These are phyloP conservation scores for Linum lewisii DNA, from an alignment of 345 rosid species.

Conservation along the genomic window DNA sequence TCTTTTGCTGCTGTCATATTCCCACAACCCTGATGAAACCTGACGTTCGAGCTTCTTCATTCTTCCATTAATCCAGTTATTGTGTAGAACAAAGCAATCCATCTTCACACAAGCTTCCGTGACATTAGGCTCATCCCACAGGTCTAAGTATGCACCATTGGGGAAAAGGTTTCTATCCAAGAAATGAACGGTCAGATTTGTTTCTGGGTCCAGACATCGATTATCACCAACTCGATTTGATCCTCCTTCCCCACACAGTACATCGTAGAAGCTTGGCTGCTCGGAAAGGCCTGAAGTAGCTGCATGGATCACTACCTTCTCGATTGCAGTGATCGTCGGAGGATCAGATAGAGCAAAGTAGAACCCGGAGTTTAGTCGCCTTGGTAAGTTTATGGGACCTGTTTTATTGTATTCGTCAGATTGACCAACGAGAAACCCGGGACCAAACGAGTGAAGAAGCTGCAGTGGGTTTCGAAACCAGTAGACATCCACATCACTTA, in stretches of 20 bases:
- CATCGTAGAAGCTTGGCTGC: slow-evolving; percentile 93
- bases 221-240: slow-evolving; percentile 40
- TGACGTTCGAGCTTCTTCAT: slow-evolving; percentile 74
- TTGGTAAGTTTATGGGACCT: slow-evolving; percentile 75
- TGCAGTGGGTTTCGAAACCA: slow-evolving; percentile 82
- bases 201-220: slow-evolving; percentile 56
- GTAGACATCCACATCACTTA: slow-evolving; percentile 84
- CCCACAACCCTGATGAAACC: slow-evolving; percentile 68
- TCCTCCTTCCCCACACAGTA: slow-evolving; percentile 83
- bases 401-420: slow-evolving; percentile 76
- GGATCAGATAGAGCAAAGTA: slow-evolving; percentile 59
- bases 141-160: slow-evolving; percentile 67
- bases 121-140: slow-evolving; percentile 60
- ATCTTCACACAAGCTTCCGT: slow-evolving; percentile 43
- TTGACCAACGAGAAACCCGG: slow-evolving; percentile 66
- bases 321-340: slow-evolving; percentile 59
- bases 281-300: slow-evolving; percentile 64
- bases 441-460: slow-evolving; percentile 53
- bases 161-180: slow-evolving; percentile 79
- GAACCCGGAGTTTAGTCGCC: slow-evolving; percentile 86
- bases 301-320: slow-evolving; percentile 87
- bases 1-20: slow-evolving; percentile 56
- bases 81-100: slow-evolving; percentile 67
- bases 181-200: slow-evolving; percentile 58
- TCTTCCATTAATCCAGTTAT: slow-evolving; percentile 83